Percentiles rank a stretch among this genome's conserved stretches.
Conservation (phyloP, 2,329 filamentous ascomycete genomes). For the Biscogniauxia sp. region DNA sequence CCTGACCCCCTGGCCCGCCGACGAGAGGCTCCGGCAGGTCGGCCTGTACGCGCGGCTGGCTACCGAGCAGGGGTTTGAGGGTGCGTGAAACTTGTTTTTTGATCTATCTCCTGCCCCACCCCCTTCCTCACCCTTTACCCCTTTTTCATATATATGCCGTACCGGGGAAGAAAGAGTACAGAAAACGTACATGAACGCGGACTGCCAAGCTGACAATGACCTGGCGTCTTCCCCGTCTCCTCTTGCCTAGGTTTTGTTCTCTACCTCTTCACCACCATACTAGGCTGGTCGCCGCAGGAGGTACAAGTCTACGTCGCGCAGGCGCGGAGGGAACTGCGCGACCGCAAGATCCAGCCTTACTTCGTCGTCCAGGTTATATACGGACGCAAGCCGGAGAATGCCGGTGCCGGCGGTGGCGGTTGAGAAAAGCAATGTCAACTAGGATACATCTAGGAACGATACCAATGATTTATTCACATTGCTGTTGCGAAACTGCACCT, state of each 20-base stretch:
- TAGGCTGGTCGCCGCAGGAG: conserved; percentile 25
- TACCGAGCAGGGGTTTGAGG: conserved; percentile 29
- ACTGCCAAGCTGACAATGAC: not conserved
- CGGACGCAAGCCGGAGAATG: conserved; percentile 19
- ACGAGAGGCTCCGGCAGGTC: conserved; percentile 27
- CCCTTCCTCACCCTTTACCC: not conserved
- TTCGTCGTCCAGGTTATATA: conserved; percentile 25
- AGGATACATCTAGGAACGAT: not conserved
- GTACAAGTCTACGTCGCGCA: conserved; percentile 20
- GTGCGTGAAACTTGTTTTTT: conserved; percentile 9
- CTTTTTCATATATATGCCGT: not conserved
- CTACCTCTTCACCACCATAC: conserved; percentile 25
- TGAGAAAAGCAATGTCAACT: not conserved
- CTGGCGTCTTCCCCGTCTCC: not conserved
- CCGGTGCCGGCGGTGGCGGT: not conserved
- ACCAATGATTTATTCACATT: not conserved
- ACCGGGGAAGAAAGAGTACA: no score
- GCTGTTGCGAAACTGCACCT: not conserved
- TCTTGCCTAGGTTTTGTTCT: conserved; percentile 26
- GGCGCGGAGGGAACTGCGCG: conserved; percentile 23
- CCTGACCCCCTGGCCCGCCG: conserved; percentile 30
- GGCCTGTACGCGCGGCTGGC: conserved; percentile 28
- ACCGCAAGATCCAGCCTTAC: conserved; percentile 24
- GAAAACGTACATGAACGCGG: no score
- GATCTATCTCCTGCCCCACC: not conserved